phyloP scores from a whole-genome alignment of 2,329 filamentous ascomycete genomes.

The Hysterium pulicare region DNA sequence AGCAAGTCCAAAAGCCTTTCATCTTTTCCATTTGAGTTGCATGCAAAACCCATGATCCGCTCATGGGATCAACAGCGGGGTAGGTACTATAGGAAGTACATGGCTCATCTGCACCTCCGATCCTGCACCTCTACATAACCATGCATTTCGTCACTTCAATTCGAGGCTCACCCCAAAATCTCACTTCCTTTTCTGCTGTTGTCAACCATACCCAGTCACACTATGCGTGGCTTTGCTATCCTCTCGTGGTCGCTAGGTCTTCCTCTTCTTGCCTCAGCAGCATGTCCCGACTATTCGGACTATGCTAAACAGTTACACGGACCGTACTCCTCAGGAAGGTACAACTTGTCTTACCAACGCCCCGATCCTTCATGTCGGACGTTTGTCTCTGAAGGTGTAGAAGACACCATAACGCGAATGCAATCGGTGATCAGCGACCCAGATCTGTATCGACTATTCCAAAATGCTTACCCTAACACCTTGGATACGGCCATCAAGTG shows the following conservation, averaged over 20 bases:
- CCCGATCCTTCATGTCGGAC: constrained; percentile 45
- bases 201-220: constrained; percentile 4
- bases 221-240: constrained; percentile 21
- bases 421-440: constrained; percentile 43
- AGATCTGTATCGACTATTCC: constrained; percentile 67
- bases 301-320: constrained; percentile 41
- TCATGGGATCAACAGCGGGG: constrained; percentile 4
- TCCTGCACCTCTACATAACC: background rate
- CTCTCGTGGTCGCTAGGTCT: constrained; percentile 13
- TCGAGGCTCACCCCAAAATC: background rate
- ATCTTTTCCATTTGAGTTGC: no score
- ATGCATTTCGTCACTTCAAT: background rate
- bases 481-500: constrained; percentile 70
- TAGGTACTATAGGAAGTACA: constrained; percentile 1
- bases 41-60: background rate
- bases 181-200: background rate
- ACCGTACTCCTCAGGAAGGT: constrained; percentile 43
- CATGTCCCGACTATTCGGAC: constrained; percentile 45
- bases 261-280: constrained; percentile 25
- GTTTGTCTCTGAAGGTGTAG: constrained; percentile 44
- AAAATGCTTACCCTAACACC: constrained; percentile 72
- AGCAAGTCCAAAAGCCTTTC: no score
- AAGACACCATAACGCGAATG: constrained; percentile 36
- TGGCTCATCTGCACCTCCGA: background rate
- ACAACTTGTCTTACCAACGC: constrained; percentile 45